Evolutionary conservation across 306 rosid species (phyloP).

Genomic region (Astragalus glycyphyllos): DNA sequence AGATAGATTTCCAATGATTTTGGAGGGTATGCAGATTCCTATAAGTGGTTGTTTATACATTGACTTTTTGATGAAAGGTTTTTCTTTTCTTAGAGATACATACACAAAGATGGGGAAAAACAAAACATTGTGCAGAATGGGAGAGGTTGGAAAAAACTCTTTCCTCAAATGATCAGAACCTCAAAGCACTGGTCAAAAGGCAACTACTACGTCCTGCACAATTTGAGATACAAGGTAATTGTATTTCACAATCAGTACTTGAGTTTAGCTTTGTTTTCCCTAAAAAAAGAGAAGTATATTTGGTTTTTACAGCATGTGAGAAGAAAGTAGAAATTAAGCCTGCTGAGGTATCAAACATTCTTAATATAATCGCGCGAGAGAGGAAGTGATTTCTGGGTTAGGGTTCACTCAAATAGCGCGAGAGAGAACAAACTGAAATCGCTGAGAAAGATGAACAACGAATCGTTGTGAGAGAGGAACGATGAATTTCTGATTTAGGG

Average conservation of each 20-base stretch:
- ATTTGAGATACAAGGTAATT: slow-evolving; percentile 57
- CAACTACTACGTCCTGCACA: slow-evolving; percentile 59
- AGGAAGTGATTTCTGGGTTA: no score
- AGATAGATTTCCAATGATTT: no score
- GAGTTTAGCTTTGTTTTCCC: not conserved
- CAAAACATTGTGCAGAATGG: slow-evolving; percentile 68
- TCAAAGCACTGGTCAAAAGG: slow-evolving; percentile 65
- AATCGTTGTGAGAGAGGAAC: no score
- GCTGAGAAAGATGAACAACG: no score
- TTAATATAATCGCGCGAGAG: slow-evolving; percentile 89
- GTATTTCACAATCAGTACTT: slow-evolving; percentile 14
- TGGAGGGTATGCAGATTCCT: no score
- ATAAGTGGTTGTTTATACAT: slow-evolving; percentile 20
- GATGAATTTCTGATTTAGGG: no score
- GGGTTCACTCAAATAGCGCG: no score
- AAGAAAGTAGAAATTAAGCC: slow-evolving; percentile 64
- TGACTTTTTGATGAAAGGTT: slow-evolving; percentile 44
- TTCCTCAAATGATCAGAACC: slow-evolving; percentile 53
- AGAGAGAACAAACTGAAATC: no score
- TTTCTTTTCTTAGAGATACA: slow-evolving; percentile 41
- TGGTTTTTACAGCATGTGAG: slow-evolving; percentile 53
- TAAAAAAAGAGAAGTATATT: not conserved
- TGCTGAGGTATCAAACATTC: slow-evolving; percentile 71
- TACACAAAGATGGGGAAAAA: slow-evolving; percentile 66
- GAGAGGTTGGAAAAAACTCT: slow-evolving; percentile 85